Base-by-base conservation (phyloP, 495 filamentous ascomycete species). In the Podospora comata region DNA sequence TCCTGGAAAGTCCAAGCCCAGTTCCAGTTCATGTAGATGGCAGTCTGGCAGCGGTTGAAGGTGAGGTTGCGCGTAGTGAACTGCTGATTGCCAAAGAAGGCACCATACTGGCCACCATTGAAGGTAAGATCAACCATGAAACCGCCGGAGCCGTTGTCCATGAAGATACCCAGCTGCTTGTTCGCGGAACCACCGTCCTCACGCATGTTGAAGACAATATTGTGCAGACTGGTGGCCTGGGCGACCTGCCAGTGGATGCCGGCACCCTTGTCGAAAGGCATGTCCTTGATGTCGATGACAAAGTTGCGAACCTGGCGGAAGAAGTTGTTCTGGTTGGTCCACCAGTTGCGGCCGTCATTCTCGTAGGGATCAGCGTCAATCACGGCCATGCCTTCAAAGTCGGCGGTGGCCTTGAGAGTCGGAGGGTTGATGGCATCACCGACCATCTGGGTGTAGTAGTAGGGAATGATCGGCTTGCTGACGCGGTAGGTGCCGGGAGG, bases 201-300 rank as follows among this genome's bases (percentile, higher is more conserved):
- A 74, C 87, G 82, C 93, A 98, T 96, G 77, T 93, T 87, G 80
- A 98, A 96, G 65, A 88, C 85, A 65, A 97, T 88, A 78, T 97
- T 97, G 77, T 97, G 93, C 61, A 96, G 79, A 70, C 89, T 92
- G 13, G 95, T 97, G 4, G 94, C 95, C 75, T 99, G 95, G 55
- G 92, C 93, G 3, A 99, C 94, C 77, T 98, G 95, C 96, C 96
- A 98, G 79, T 98, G 95, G 66, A 99, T 96, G 79, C 92, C 92
- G 54, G 92, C 85, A 66, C 90, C 92, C 27, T 77, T 73, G 55
- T 78, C 82, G 62, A 82, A 71, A 16, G 91, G 89, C 85, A 91
- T 87, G 15, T 81, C 85, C 32, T 86, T 93, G 58, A 94, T 78
- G 76, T 99, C 95, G 77, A 99, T 90, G 73, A 93, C 85, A 72